Conservation (phyloP, 306 rosid species). For the Pachyrhizus erosus region DNA sequence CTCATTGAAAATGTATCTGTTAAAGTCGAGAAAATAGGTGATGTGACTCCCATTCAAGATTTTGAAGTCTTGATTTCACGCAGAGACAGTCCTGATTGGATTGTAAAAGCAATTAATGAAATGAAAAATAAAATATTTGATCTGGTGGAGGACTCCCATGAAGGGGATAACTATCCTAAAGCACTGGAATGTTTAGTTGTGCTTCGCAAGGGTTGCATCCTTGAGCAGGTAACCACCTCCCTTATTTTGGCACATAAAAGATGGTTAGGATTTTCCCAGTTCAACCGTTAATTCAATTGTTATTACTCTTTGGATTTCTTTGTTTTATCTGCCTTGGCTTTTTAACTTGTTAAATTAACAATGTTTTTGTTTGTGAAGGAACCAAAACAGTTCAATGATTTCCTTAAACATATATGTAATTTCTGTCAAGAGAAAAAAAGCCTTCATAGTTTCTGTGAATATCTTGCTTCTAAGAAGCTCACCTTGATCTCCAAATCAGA, state of each 20-base stretch:
- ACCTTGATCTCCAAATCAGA: conserved; percentile 76
- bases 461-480: conserved; percentile 67
- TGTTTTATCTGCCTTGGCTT: conserved; percentile 23
- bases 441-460: conserved; percentile 63
- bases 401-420: conserved; percentile 61
- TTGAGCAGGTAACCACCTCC: conserved; percentile 66
- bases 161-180: conserved; percentile 71
- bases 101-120: conserved; percentile 69
- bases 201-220: conserved; percentile 88
- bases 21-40: conserved; percentile 71
- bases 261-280: background rate
- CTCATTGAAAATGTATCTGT: conserved; percentile 43
- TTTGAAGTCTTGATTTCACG: conserved; percentile 84
- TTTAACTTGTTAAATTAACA: conserved; percentile 16
- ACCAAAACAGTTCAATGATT: conserved; percentile 86
- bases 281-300: background rate
- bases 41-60: conserved; percentile 74
- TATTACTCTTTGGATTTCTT: background rate
- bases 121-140: conserved; percentile 72
- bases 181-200: conserved; percentile 67
- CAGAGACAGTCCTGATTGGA: conserved; percentile 78
- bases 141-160: conserved; percentile 70
- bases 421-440: conserved; percentile 65
- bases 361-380: conserved; percentile 59
- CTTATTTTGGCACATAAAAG: background rate